phyloP scores from a whole-genome alignment of 345 rosid species.

The Gossypium turneri region DNA sequence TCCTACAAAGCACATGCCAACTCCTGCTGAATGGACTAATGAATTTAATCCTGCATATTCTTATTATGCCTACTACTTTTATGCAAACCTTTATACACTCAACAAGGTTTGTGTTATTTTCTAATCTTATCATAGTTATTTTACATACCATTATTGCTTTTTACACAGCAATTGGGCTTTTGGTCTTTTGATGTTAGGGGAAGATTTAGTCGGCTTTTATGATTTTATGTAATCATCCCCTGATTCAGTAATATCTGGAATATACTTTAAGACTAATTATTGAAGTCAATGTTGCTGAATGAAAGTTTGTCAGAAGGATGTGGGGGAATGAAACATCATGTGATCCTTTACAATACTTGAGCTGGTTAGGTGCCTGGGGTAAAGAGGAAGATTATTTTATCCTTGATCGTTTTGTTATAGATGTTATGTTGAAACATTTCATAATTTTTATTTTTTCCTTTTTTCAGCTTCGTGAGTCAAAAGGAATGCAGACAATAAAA shows the following conservation, averaged over 20 bases:
- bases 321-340: background rate
- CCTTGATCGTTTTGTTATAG: constrained; percentile 4
- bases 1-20: constrained; percentile 59
- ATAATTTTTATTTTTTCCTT: background rate
- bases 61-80: constrained; percentile 56
- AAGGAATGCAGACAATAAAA: constrained; percentile 53
- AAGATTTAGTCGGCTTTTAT: background rate
- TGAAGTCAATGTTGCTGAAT: background rate
- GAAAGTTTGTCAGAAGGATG: background rate
- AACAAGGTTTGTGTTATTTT: constrained; percentile 34
- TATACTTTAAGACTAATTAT: background rate
- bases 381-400: background rate
- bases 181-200: background rate
- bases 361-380: background rate
- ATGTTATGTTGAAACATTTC: background rate
- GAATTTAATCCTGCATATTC: constrained; percentile 56
- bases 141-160: background rate
- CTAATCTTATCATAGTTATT: background rate
- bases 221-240: too few relatives aligned
- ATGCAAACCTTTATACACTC: constrained; percentile 47
- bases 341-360: background rate
- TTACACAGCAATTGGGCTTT: constrained; percentile 13
- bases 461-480: constrained; percentile 55
- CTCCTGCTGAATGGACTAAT: constrained; percentile 53
- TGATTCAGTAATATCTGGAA: constrained; percentile 3